phyloP scores from a whole-genome alignment of 441 rosid genomes.

The Arabidopsis lyrata region DNA sequence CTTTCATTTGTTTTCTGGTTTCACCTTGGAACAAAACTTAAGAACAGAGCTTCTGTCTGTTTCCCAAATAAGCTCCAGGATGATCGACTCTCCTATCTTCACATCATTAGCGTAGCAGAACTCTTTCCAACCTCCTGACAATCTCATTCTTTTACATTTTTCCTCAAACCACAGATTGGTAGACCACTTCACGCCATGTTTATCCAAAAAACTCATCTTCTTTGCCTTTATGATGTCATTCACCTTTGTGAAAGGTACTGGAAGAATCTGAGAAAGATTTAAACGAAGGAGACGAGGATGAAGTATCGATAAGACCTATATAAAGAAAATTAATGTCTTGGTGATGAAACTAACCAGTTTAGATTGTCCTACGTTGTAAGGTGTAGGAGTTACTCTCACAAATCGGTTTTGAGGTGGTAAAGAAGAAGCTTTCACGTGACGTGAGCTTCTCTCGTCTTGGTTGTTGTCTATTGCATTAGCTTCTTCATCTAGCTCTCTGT shows the following conservation, averaged over 20 bases:
- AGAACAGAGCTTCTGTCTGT: background rate
- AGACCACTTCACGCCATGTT: constrained; percentile 14
- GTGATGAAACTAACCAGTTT: background rate
- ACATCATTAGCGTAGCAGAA: constrained; percentile 8
- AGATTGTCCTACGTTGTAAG: background rate
- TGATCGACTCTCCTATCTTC: background rate
- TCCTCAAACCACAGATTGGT: background rate
- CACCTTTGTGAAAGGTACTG: background rate
- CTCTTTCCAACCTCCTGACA: background rate
- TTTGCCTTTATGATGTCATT: background rate
- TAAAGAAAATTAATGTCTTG: background rate
- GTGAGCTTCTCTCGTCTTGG: too few species aligned
- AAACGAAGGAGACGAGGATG: background rate
- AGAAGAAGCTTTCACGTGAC: background rate
- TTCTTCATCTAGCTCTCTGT: background rate
- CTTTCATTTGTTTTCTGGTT: background rate
- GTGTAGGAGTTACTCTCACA: background rate
- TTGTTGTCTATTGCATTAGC: too few species aligned
- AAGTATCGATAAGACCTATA: background rate
- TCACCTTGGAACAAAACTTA: background rate
- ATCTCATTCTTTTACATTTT: background rate
- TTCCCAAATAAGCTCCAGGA: constrained; percentile 7
- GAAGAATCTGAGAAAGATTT: background rate
- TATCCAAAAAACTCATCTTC: background rate
- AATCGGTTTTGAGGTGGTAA: constrained; percentile 5